Evolutionary conservation across 2,329 filamentous ascomycete species (phyloP).

Genomic region (Lasiodiplodia sp.): DNA sequence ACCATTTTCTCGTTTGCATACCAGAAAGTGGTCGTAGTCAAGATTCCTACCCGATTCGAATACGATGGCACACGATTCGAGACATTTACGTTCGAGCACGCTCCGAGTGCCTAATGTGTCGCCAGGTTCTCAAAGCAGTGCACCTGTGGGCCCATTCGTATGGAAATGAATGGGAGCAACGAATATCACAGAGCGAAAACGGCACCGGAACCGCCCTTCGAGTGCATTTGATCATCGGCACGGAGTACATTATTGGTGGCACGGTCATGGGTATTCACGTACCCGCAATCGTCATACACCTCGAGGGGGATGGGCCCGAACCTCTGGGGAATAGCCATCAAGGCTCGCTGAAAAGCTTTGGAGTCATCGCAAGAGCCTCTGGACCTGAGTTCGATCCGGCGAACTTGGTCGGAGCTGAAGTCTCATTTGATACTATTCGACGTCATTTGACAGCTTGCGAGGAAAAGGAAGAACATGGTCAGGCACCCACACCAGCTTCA

Average conservation of each 20-base stretch:
- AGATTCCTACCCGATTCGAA: background rate
- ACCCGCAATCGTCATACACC: background rate
- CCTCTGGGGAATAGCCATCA: background rate
- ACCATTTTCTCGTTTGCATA: background rate
- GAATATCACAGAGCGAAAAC: background rate
- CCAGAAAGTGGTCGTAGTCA: no score
- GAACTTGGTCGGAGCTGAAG: background rate
- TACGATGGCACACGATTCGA: background rate
- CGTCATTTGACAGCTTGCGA: background rate
- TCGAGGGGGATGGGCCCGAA: no score
- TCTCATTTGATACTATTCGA: background rate
- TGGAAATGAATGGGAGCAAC: background rate
- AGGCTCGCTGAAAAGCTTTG: background rate
- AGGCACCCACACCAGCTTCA: background rate
- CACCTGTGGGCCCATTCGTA: background rate
- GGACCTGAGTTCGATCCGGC: background rate
- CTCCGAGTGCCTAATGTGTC: background rate
- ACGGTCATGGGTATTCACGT: background rate
- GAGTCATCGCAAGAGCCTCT: background rate
- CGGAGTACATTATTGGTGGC: background rate
- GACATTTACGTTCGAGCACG: background rate
- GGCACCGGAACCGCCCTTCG: background rate
- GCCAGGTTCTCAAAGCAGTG: background rate
- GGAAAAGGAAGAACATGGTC: no score
- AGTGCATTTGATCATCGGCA: background rate